Conservation (phyloP, 1,139 yeast species). For the Taiozyma sp. region DNA sequence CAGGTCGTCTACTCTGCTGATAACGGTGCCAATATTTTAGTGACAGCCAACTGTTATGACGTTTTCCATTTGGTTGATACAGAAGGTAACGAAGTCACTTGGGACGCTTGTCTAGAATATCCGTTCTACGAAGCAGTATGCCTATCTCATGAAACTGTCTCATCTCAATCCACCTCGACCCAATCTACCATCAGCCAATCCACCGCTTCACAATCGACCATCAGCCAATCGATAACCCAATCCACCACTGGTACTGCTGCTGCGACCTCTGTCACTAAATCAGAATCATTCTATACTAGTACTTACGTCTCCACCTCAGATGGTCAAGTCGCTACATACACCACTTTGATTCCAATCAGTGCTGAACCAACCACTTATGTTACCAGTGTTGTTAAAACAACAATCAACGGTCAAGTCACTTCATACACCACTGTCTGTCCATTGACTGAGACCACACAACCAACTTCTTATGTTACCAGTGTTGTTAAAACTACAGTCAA, state of each 20-base stretch:
- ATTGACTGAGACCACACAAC: slow-evolving; percentile 2
- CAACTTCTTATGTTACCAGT: slow-evolving; percentile 11
- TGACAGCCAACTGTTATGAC: slow-evolving; percentile 21
- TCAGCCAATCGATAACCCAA: background rate
- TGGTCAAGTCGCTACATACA: slow-evolving; percentile 3
- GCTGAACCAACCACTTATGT: slow-evolving; percentile 9
- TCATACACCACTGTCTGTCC: slow-evolving; percentile 22
- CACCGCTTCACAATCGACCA: background rate
- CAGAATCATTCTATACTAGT: background rate
- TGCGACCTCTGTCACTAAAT: slow-evolving; percentile 1
- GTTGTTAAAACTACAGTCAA: slow-evolving; percentile 16
- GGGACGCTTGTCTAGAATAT: slow-evolving; percentile 22
- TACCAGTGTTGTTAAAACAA: slow-evolving; percentile 17
- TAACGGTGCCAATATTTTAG: slow-evolving; percentile 10
- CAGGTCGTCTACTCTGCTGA: slow-evolving; percentile 19
- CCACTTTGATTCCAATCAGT: slow-evolving; percentile 3
- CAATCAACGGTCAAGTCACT: slow-evolving; percentile 7
- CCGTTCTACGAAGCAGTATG: slow-evolving; percentile 18
- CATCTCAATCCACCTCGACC: background rate
- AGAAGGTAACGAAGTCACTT: slow-evolving; percentile 10
- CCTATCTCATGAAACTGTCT: background rate
- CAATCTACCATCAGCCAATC: background rate
- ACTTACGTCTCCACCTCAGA: slow-evolving; percentile 1
- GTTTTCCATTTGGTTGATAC: slow-evolving; percentile 17
- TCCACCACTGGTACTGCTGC: background rate